A percentile compares a stretch with the other conserved stretches of the same genome.
phyloP scores from a whole-genome alignment of 768 basidiomycete genomes.

The Termitomyces sp. region DNA sequence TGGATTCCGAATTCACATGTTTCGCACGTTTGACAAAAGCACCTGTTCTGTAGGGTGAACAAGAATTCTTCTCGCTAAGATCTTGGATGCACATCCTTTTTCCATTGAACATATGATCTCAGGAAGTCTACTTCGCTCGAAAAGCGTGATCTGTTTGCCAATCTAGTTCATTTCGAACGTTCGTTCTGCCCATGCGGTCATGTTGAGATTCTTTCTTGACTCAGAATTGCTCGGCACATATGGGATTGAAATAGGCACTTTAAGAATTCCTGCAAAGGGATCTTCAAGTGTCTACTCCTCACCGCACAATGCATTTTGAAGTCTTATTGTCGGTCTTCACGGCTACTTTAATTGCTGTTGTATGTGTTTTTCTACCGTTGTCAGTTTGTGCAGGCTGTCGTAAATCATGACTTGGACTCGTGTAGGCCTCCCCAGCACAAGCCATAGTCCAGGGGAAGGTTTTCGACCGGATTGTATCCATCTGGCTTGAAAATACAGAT shows the following conservation, averaged over 20 bases:
- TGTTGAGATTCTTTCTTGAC: neutral
- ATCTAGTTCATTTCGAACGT: neutral
- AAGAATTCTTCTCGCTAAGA: neutral
- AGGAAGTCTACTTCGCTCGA: neutral
- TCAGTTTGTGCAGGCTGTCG: too few relatives aligned
- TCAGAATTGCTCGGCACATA: neutral
- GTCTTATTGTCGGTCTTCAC: neutral
- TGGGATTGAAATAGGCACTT: neutral
- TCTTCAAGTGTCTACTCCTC: neutral
- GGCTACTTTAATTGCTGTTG: neutral
- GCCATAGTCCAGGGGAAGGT: slow-evolving; percentile 2
- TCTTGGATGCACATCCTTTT: neutral
- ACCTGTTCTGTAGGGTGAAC: neutral
- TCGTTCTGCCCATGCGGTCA: neutral
- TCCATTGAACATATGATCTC: neutral
- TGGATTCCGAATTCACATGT: neutral
- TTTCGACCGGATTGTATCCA: slow-evolving; percentile 4
- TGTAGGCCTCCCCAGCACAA: slow-evolving; percentile 1
- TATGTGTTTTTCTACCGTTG: neutral
- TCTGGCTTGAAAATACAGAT: slow-evolving; percentile 8
- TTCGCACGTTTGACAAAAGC: neutral
- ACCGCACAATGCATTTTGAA: neutral
- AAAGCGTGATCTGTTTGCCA: neutral
- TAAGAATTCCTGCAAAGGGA: neutral
- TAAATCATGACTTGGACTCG: neutral